phyloP scores from a whole-genome alignment of 192 early-diverging fungal species.

The Linnemannia elongata region DNA sequence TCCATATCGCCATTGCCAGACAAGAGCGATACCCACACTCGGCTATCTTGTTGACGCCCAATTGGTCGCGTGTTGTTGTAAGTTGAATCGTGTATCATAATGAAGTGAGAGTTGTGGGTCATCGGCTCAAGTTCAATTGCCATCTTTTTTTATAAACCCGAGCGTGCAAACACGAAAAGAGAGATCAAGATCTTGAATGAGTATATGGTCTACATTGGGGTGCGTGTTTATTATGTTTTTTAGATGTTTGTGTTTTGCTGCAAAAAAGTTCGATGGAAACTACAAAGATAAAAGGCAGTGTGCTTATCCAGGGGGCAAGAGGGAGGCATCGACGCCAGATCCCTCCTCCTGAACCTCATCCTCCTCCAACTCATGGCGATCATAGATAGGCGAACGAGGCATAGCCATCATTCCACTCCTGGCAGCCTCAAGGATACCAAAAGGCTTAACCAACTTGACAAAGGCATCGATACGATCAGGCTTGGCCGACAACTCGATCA shows the following conservation, averaged over 20 bases:
- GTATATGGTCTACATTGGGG: too few species aligned
- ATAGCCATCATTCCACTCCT: conserved; percentile 98
- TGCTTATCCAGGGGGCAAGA: conserved; percentile 92
- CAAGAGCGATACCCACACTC: neutral
- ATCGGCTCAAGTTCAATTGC: too few species aligned
- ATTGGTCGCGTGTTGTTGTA: neutral
- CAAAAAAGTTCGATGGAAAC: neutral
- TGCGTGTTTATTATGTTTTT: too few species aligned
- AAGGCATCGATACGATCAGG: conserved; percentile 91
- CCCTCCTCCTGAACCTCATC: conserved; percentile 68
- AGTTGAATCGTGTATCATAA: neutral
- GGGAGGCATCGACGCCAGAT: conserved; percentile 85
- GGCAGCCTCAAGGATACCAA: conserved; percentile 94
- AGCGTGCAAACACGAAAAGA: too few species aligned
- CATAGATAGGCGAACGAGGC: conserved; percentile 90
- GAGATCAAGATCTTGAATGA: too few species aligned
- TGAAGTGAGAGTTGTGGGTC: too few species aligned
- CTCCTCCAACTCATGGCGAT: conserved; percentile 78
- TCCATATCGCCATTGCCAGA: neutral
- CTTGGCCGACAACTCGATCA: conserved; percentile 93
- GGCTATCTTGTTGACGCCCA: neutral
- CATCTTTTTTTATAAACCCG: too few species aligned
- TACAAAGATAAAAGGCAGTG: neutral
- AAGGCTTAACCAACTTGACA: conserved; percentile 93
- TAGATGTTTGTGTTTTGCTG: too few species aligned